Evolutionary conservation across 495 filamentous ascomycete species (phyloP), one percentile per base, ranked within the genome.

Genomic region (Aspergillus ostianus): DNA sequence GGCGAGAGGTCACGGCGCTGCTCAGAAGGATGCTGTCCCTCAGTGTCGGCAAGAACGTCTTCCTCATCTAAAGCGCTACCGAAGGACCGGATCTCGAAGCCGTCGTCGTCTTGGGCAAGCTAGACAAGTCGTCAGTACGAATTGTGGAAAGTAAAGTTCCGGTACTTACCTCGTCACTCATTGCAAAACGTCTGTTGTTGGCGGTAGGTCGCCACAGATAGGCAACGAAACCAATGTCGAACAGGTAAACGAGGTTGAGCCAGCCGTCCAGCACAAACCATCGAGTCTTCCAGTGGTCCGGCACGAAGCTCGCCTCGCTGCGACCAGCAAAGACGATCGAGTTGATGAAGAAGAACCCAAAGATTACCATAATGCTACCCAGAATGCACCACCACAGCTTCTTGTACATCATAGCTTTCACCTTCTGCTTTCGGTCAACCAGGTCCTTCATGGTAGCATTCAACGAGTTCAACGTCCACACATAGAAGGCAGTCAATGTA

Each of bases 241-340:
- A 87, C 51, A 99, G 82, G 71, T 99, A 99, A 20, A 99, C 95
- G 18, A 98, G 68, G 73, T 97, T 98, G 53, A 97, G 82, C 94
- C 94, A 99, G 56, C 94, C 94, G 69, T 99, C 94, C 12, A 98
- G 84, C 27, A 99, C 86, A 71, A 99, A 99, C 94, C 94, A 99
- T 53, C 94, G 79, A 18, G 87, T 89, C 80, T 95, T 90, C 94
- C 94, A 99, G 77, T 98, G 92, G 56, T 89, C 88, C 3, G 95
- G 94, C 10, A 95, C 90, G 68, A 95, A 98, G 71, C 92, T 89
- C 6, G 90, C 90, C 60, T 92, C 85, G 46, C 81, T 82, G 57
- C 83, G 84, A 21, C 91, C 91, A 50, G 91, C 93, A 67, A 98
- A 97, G 27, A 86, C 89, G 74, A 97, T 92, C 53, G 90, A 93